phyloP scores from a whole-genome alignment of 352 stramenopile species.

The Globisporangium sylvaticum region DNA sequence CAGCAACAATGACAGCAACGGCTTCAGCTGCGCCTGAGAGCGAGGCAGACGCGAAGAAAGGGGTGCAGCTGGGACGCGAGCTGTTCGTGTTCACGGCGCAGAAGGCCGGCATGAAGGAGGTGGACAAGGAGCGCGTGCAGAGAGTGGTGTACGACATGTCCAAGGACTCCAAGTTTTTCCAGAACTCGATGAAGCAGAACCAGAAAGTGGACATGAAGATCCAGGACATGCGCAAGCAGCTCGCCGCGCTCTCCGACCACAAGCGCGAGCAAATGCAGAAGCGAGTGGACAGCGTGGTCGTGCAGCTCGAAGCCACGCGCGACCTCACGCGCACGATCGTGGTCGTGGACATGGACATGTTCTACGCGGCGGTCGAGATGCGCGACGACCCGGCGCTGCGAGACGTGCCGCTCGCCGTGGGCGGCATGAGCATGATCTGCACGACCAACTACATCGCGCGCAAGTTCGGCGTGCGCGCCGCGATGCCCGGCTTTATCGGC shows the following conservation, averaged over 20 bases:
- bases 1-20: background rate
- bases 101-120: conserved; percentile 86
- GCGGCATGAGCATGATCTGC: conserved; percentile 91
- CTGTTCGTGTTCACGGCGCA: conserved; percentile 84
- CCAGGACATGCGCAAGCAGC: conserved; percentile 54
- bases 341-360: conserved; percentile 97
- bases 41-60: conserved; percentile 1
- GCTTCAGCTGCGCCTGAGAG: background rate
- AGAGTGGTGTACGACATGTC: conserved; percentile 93
- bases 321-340: conserved; percentile 74
- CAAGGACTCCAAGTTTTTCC: conserved; percentile 92
- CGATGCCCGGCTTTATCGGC: conserved; percentile 96
- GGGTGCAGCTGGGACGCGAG: conserved; percentile 16
- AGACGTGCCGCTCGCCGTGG: conserved; percentile 90
- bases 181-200: conserved; percentile 89
- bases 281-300: conserved; percentile 40
- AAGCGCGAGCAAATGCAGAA: conserved; percentile 27
- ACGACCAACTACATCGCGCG: conserved; percentile 95
- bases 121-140: conserved; percentile 90
- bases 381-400: conserved; percentile 86
- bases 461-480: conserved; percentile 92
- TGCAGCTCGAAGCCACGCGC: conserved; percentile 49
- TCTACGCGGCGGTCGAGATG: conserved; percentile 96
- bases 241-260: conserved; percentile 46
- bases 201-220: conserved; percentile 86